A percentile compares a stretch with the other conserved stretches of the same genome.
phyloP scores from a whole-genome alignment of 805 yeast species.

The Candida vartiovaarae region DNA sequence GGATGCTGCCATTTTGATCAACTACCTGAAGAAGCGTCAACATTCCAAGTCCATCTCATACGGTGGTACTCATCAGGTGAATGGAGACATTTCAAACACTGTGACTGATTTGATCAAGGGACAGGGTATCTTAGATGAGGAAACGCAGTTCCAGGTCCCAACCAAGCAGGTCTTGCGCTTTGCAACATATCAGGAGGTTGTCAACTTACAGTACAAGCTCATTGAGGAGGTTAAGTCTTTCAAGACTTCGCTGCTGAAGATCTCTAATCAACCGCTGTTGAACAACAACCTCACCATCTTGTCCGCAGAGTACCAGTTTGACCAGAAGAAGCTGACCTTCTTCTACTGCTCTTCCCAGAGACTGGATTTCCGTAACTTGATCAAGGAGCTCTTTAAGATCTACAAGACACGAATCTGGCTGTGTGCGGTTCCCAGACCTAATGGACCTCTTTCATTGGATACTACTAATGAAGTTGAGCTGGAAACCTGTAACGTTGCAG shows the following conservation, averaged over 20 bases:
- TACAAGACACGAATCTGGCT: conserved; percentile 80
- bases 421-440: conserved; percentile 44
- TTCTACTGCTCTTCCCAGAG: conserved; percentile 60
- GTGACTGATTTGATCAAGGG: conserved; percentile 20
- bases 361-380: conserved; percentile 66
- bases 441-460: conserved; percentile 1
- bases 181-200: conserved; percentile 66
- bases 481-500: conserved; percentile 14
- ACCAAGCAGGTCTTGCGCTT: conserved; percentile 72
- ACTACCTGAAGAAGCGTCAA: conserved; percentile 66
- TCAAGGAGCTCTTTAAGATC: conserved; percentile 65
- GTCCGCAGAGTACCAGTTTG: conserved; percentile 78
- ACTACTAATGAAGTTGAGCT: conserved; percentile 8
- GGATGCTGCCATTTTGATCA: conserved; percentile 62
- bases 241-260: conserved; percentile 52
- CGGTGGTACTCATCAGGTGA: conserved; percentile 1
- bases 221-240: conserved; percentile 68
- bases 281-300: conserved; percentile 32
- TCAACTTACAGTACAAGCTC: conserved; percentile 53
- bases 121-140: conserved; percentile 27
- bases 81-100: conserved; percentile 13
- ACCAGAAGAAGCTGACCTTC: conserved; percentile 68
- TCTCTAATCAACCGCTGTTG: conserved; percentile 28
- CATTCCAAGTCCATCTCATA: conserved; percentile 45
- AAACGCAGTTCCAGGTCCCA: conserved; percentile 54